Evolutionary conservation across 2,329 filamentous ascomycete genomes (phyloP), one percentile per base, ranked within the genome.

Genomic region (Ilyonectria mors-panacis): DNA sequence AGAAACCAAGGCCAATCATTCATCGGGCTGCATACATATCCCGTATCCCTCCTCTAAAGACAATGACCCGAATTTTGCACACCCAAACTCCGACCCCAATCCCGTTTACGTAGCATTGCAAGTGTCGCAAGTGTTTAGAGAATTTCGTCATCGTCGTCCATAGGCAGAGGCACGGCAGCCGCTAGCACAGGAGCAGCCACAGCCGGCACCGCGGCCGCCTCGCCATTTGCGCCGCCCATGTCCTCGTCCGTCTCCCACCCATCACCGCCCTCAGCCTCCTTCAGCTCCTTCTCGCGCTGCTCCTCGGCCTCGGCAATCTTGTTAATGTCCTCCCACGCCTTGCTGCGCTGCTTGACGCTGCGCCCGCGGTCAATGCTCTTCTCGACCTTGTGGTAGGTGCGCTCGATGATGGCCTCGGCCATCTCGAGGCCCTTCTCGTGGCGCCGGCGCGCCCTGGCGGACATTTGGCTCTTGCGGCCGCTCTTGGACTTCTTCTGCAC

Each of bases 401-500:
- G 85, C 77, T 91, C 89, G 77, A 87, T 80, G 60, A 91, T 78
- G 39, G 87, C 88, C 77, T 87, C 87, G 33, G 89, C 89, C 74
- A 86, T 86, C 77, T 90, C 88, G 68, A 88, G 80, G 56, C 82
- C 86, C 75, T 84, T 87, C 73, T 91, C 88, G 48, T 88, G 85
- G 51, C 89, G 84, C 71, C 82, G 83, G 23, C 85, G 83, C 4
- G 88, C 88, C 77, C 85, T 87, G 70, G 84, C 80, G 73, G 88
- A 90, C 76, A 89, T 73, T 8, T 84, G 81, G n/a, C 81, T 72
- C 76, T 89, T 89, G 74, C 87, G 84, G 61, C 83, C 83, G 67
- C 83, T 81, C 78, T 89, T 92, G 67, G 83, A 76, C 81, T 92
- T 93, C 80, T 93, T 94, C 61, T 83, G 82, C 10, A 95, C 86